phyloP scores from a whole-genome alignment of 257 asterid species.

The Fraxinus excelsior region DNA sequence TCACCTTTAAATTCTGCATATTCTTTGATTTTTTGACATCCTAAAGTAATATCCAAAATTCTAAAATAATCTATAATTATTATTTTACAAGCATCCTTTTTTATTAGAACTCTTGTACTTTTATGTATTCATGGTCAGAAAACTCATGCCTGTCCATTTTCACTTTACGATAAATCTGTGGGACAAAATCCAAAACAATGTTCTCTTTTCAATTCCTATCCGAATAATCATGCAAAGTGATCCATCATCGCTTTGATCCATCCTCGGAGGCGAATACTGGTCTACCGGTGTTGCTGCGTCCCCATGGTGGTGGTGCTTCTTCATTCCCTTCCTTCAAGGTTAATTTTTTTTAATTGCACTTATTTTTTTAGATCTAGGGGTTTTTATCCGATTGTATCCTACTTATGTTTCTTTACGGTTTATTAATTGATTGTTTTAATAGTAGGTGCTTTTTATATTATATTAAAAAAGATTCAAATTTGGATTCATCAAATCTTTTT shows the following conservation, averaged over 20 bases:
- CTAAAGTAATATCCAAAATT: too few species aligned
- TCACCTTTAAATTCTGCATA: too few species aligned
- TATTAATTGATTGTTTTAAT: neutral
- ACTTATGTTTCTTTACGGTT: neutral
- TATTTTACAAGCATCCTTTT: too few species aligned
- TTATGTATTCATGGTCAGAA: too few species aligned
- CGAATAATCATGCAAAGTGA: too few species aligned
- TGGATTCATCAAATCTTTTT: neutral
- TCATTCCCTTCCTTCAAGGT: constrained; percentile 32
- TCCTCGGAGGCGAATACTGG: neutral
- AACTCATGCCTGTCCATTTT: too few species aligned
- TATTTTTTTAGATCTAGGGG: neutral
- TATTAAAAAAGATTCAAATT: neutral
- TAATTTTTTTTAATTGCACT: neutral
- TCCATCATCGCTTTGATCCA: neutral
- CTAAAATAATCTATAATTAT: too few species aligned
- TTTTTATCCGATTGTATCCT: constrained; percentile 6
- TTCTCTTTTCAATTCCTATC: too few species aligned
- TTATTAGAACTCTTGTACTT: too few species aligned
- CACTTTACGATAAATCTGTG: too few species aligned
- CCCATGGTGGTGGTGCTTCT: constrained; percentile 34
- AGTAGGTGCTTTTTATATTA: neutral
- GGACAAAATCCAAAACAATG: too few species aligned
- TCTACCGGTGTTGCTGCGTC: constrained; percentile 25
- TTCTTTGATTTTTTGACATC: too few species aligned